These are phyloP conservation scores for Colletotrichum kahawae DNA, from an alignment of 2,329 filamentous ascomycete genomes.

Conservation along the genomic window DNA sequence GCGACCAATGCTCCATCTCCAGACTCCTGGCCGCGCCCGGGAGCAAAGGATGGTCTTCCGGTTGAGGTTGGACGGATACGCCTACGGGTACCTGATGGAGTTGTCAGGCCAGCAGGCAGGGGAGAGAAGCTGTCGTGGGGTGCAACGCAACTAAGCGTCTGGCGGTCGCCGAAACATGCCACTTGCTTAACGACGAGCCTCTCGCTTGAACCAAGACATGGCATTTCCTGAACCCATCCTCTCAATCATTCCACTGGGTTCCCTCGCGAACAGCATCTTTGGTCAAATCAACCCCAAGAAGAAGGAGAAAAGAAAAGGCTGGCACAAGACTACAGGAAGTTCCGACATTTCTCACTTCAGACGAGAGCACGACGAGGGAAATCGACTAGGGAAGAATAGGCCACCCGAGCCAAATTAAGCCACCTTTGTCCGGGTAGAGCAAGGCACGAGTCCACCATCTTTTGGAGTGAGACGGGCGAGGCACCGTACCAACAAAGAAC, in stretches of 20 bases:
- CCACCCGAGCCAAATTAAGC: slow-evolving; percentile 4
- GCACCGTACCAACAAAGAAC: slow-evolving; percentile 16
- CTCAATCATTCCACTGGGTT: slow-evolving; percentile 14
- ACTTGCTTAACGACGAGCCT: slow-evolving; percentile 1
- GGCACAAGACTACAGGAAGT: background rate
- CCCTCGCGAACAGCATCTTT: background rate
- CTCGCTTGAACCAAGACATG: slow-evolving; percentile 15
- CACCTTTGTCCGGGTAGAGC: slow-evolving; percentile 9
- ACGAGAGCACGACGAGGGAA: background rate
- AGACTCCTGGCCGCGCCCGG: background rate
- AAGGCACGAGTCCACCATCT: slow-evolving; percentile 10
- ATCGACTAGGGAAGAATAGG: background rate
- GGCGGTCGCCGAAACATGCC: slow-evolving; percentile 15
- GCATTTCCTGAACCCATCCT: background rate
- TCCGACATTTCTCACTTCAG: background rate
- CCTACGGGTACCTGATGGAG: slow-evolving; percentile 1
- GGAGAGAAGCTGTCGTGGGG: slow-evolving; percentile 11
- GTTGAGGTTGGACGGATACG: background rate
- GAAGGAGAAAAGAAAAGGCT: background rate
- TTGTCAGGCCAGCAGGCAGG: background rate
- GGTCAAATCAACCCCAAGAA: background rate
- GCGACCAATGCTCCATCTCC: slow-evolving; percentile 11
- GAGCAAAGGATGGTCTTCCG: background rate
- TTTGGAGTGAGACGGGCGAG: slow-evolving; percentile 3
- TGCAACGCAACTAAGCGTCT: slow-evolving; percentile 10